Evolutionary conservation across 148 eudicot species (phyloP).

Genomic region (Rhododendron henanense): DNA sequence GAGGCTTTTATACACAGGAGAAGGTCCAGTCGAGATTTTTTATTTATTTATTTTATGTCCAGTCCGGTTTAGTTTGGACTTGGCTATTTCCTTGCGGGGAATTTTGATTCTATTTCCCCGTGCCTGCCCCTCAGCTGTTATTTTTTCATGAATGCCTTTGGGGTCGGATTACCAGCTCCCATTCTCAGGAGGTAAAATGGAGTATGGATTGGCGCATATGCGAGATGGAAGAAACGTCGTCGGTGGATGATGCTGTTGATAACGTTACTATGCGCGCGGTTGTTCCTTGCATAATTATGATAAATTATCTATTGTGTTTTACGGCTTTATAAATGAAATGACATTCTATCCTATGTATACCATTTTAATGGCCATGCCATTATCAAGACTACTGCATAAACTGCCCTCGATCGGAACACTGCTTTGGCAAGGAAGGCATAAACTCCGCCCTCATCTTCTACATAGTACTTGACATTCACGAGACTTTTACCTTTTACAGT

Average conservation of each 20-base stretch:
- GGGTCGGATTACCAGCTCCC: constrained; percentile 1
- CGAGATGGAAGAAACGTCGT: neutral
- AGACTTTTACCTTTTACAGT: too few species aligned
- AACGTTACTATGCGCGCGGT: too few species aligned
- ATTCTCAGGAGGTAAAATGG: neutral
- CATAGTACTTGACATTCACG: too few species aligned
- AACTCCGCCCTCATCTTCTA: too few species aligned
- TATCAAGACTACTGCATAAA: neutral
- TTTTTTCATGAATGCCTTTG: constrained; percentile 11
- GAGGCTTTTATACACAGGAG: too few species aligned
- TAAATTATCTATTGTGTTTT: neutral
- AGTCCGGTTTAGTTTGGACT: neutral
- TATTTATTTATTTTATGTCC: too few species aligned
- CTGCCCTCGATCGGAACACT: neutral
- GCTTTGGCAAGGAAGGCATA: too few species aligned
- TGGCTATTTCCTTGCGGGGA: constrained; percentile 8
- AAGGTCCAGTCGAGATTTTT: too few species aligned
- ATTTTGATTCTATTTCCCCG: constrained; percentile 20
- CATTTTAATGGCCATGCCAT: neutral
- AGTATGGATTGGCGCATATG: neutral
- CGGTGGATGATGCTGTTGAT: neutral
- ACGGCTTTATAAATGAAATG: neutral
- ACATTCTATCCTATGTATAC: neutral
- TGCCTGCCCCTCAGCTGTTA: constrained; percentile 10
- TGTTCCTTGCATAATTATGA: neutral